A percentile compares a stretch with the other conserved stretches of the same genome.
phyloP scores from a whole-genome alignment of 2,329 filamentous ascomycete genomes.

The Remersonia thermophila region DNA sequence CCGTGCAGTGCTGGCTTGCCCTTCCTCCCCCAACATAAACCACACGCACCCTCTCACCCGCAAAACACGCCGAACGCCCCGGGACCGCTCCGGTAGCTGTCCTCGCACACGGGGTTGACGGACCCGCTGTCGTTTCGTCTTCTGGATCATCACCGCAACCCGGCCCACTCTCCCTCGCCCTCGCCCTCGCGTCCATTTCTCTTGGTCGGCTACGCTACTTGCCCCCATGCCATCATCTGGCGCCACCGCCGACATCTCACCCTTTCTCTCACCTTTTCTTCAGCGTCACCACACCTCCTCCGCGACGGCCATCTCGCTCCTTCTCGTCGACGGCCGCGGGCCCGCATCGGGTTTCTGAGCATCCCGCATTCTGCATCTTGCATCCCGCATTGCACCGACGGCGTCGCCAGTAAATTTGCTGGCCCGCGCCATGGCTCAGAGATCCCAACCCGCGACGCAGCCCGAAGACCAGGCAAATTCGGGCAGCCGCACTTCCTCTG shows the following conservation, averaged over 20 bases:
- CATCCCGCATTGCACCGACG: too few relatives aligned
- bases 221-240: conserved; percentile 7
- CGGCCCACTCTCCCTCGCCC: conserved; percentile 7
- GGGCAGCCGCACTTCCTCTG: conserved; percentile 16
- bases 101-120: conserved; percentile 9
- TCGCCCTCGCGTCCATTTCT: conserved; percentile 4
- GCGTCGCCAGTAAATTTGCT: too few relatives aligned
- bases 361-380: conserved; percentile 1
- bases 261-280: conserved; percentile 1
- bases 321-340: conserved; percentile 5
- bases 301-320: conserved; percentile 5
- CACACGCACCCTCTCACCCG: neutral
- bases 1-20: too few relatives aligned
- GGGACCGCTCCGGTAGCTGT: conserved; percentile 2
- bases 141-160: conserved; percentile 14
- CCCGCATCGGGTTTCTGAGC: conserved; percentile 1
- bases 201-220: conserved; percentile 3
- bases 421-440: conserved; percentile 23
- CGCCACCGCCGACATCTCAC: conserved; percentile 4
- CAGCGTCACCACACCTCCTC: conserved; percentile 4
- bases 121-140: conserved; percentile 13
- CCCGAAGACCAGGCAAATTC: conserved; percentile 19
- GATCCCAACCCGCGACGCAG: conserved; percentile 23
- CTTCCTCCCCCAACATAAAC: too few relatives aligned
- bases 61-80: neutral